Evolutionary conservation across 1,284 basidiomycete species (phyloP).

Genomic region (Cerioporus squamosus): DNA sequence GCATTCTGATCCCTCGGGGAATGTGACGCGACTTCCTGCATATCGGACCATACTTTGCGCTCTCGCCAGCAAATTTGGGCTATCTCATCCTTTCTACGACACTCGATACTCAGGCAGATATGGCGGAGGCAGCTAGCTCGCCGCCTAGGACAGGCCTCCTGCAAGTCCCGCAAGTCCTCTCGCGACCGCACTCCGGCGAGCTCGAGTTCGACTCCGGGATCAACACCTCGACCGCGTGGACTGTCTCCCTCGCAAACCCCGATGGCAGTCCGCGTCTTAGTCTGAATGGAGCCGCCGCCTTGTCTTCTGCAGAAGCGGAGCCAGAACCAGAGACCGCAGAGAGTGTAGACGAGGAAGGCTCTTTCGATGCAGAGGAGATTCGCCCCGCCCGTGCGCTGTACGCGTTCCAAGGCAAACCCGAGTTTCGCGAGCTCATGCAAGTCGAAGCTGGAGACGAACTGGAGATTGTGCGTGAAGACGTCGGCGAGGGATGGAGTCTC

Average conservation of each 20-base stretch:
- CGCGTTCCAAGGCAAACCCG: constrained; percentile 71
- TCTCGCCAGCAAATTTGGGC: background rate
- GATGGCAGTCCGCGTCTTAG: constrained; percentile 30
- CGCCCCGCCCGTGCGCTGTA: constrained; percentile 69
- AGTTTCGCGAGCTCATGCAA: constrained; percentile 66
- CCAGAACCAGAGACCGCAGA: constrained; percentile 34
- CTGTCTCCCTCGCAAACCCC: constrained; percentile 57
- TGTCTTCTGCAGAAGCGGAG: background rate
- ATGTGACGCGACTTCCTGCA: background rate
- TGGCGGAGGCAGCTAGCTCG: constrained; percentile 11
- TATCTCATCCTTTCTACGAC: background rate
- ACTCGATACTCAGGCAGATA: background rate
- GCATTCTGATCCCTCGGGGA: background rate
- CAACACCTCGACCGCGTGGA: constrained; percentile 78
- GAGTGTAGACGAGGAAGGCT: constrained; percentile 41
- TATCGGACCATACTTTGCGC: too few relatives aligned
- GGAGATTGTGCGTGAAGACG: constrained; percentile 65
- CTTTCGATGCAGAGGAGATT: constrained; percentile 37
- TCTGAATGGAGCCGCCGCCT: constrained; percentile 1
- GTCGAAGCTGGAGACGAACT: constrained; percentile 69
- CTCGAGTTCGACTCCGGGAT: constrained; percentile 73
- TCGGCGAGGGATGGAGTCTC: constrained; percentile 79
- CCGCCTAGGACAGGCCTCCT: constrained; percentile 11
- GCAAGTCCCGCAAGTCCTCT: constrained; percentile 14
- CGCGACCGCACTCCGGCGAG: constrained; percentile 20